Percentiles rank a stretch among this genome's conserved stretches.
These are phyloP conservation scores for Pyrus betulifolia DNA, from an alignment of 306 rosid species.

Conservation along the genomic window DNA sequence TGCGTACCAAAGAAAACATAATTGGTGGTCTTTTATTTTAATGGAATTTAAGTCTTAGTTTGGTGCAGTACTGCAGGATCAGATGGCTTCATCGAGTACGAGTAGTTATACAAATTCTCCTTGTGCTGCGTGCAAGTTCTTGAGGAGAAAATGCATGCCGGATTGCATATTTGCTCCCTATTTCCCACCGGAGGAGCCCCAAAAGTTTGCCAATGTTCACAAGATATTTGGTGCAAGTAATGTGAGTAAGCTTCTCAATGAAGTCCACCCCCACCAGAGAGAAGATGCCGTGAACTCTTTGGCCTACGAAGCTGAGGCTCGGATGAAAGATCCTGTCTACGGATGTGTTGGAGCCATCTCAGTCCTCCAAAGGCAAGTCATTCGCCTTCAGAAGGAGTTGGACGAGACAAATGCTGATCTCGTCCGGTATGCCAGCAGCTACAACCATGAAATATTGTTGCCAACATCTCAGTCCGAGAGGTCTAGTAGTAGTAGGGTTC, in stretches of 20 bases:
- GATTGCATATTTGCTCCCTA: constrained; percentile 78
- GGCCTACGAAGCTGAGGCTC: constrained; percentile 91
- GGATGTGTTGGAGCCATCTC: constrained; percentile 91
- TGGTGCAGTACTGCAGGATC: not conserved
- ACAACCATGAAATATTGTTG: constrained; percentile 10
- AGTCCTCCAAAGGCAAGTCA: constrained; percentile 67
- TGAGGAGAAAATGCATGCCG: constrained; percentile 74
- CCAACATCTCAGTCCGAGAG: not conserved
- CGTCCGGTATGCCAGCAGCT: constrained; percentile 42
- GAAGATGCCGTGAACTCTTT: constrained; percentile 84
- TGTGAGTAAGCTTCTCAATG: constrained; percentile 73
- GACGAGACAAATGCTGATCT: constrained; percentile 75
- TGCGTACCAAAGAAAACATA: too few relatives aligned
- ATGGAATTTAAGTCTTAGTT: not conserved
- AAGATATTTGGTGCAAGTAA: constrained; percentile 93
- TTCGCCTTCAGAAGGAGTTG: constrained; percentile 77
- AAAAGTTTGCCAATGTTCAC: constrained; percentile 80
- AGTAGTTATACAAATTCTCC: constrained; percentile 58
- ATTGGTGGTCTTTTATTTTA: not conserved
- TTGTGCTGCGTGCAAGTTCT: constrained; percentile 89
- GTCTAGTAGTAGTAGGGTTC: not conserved
- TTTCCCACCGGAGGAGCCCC: constrained; percentile 86
- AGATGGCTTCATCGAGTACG: constrained; percentile 49
- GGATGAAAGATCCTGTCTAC: constrained; percentile 85
- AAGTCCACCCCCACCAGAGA: constrained; percentile 70